Evolutionary conservation across 2,329 filamentous ascomycete species (phyloP), one percentile per base, ranked within the genome.

Genomic region (Phialophora expanda): DNA sequence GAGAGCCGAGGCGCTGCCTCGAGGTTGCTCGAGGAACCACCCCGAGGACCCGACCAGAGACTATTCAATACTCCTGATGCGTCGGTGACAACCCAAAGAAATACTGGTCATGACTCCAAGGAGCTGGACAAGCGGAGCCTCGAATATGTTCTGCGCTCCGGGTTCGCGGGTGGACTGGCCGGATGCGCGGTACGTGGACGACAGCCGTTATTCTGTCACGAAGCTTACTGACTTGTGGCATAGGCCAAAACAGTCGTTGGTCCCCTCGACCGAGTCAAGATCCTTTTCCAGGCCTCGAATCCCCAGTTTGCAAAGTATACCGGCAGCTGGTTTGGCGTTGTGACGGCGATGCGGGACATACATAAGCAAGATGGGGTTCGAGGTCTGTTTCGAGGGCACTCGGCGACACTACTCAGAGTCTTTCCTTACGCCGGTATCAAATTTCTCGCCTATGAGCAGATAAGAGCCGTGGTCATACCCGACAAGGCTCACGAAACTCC

Each of bases 391-490:
- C 90, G 95, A 60, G 95, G 95, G 6, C 95, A 99, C 77, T 97
- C 93, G 3, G 95, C 93, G 2, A 99, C 95, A 0, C 83, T 99
- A 2, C 84, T 98, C 60, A 89, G 95, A 70, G 96, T 99, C 69
- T 99, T 98, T 74, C 95, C 95, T 5, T 99, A 99, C 77, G 95
- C 94, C 17, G 94, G 91, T 54, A 97, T 98, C 79, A 99, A 99
- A 76, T 99, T 99, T 75, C 86, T 99, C 50, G 93, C 94, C 54
- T 99, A 99, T 81, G 95, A 99, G 78, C 95, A 99, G 78, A 92
- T 97, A 70, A 91, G 95, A 66, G 87, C 90, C 12, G 74, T 89
- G 14, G 75, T 98, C 34, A 98, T 99, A 67, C 86, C 86, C 1
- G 82, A 80, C 44, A 86, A 83, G 59, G 82, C 89, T 5, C 85